Conservation (phyloP, 495 filamentous ascomycete species). For the Podospora sp. region DNA sequence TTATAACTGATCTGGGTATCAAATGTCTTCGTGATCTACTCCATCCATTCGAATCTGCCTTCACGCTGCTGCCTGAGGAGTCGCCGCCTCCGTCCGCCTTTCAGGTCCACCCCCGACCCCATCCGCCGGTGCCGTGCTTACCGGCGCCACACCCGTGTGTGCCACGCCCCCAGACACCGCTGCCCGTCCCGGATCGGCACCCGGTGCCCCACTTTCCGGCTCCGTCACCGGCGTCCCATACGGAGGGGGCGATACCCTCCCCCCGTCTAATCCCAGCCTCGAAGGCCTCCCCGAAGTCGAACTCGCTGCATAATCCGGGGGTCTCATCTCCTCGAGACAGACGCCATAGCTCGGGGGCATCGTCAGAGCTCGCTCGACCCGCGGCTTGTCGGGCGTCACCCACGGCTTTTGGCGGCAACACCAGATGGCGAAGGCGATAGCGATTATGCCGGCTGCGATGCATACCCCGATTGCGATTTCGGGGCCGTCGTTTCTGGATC, state of each 20-base stretch:
- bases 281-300: neutral
- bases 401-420: neutral
- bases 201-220: no score
- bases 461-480: neutral
- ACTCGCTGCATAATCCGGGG: neutral
- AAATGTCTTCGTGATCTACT: no score
- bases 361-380: neutral
- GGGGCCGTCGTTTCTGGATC: neutral
- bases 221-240: no score
- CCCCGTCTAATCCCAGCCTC: neutral
- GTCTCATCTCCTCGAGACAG: neutral
- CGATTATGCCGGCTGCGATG: neutral
- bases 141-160: neutral
- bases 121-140: neutral
- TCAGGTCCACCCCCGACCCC: neutral
- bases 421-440: neutral
- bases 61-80: neutral
- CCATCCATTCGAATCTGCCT: neutral
- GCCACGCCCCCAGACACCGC: no score
- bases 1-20: no score
- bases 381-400: neutral
- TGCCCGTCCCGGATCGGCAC: no score
- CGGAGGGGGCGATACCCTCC: neutral
- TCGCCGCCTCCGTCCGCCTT: neutral
- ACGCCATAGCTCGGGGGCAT: neutral